A percentile compares a stretch with the other conserved stretches of the same genome.
Evolutionary conservation across 139 green algal genomes (phyloP).

Genomic region (Chlorella ohadii): DNA sequence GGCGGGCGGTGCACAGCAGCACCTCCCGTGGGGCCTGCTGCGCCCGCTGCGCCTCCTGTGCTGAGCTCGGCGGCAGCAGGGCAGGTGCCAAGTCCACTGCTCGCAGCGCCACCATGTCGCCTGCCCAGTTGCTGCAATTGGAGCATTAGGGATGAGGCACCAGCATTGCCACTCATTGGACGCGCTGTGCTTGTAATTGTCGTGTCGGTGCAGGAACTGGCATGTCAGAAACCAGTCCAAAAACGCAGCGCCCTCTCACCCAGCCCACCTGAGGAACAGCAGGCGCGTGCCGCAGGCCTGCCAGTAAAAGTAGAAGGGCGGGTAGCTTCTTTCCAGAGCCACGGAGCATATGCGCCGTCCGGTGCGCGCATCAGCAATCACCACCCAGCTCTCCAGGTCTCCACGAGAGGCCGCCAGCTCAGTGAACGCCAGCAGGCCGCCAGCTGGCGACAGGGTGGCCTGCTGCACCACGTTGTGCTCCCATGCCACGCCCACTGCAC

Average conservation of each 20-base stretch:
- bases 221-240: too few species aligned
- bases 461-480: not conserved
- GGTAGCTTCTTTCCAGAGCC: not conserved
- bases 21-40: conserved; percentile 1
- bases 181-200: too few species aligned
- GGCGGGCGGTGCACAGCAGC: conserved; percentile 21
- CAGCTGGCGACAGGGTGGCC: not conserved
- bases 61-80: not conserved
- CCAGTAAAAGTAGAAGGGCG: conserved; percentile 29
- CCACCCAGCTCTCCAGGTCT: not conserved
- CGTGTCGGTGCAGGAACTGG: too few species aligned
- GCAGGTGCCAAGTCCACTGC: not conserved
- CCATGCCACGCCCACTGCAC: not conserved
- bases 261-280: conserved; percentile 18
- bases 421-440: conserved; percentile 11
- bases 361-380: not conserved
- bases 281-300: conserved; percentile 24
- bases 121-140: conserved; percentile 7
- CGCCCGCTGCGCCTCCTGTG: too few species aligned
- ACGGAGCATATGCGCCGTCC: not conserved
- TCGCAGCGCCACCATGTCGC: not conserved
- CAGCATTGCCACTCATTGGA: too few species aligned
- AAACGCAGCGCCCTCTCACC: too few species aligned
- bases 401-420: not conserved
- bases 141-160: not conserved